These are phyloP conservation scores for Schizonepeta tenuifolia DNA, from an alignment of 257 asterid genomes.

Conservation along the genomic window DNA sequence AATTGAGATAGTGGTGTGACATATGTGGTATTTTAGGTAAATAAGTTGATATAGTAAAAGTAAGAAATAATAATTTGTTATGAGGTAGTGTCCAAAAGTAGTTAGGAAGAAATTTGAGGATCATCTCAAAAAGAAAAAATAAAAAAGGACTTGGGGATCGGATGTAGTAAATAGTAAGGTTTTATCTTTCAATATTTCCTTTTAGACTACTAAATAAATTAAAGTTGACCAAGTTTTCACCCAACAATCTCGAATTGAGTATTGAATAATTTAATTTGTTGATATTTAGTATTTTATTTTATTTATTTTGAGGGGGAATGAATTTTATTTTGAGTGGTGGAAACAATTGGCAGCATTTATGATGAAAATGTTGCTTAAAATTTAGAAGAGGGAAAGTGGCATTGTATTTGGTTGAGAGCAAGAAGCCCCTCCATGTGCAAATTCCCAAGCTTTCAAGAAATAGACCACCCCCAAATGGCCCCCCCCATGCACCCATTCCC, in stretches of 20 bases:
- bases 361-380: constrained; percentile 26
- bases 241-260: neutral
- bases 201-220: too few relatives aligned
- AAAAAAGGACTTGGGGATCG: too few relatives aligned
- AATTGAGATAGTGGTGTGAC: too few relatives aligned
- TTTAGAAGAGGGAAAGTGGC: constrained; percentile 26
- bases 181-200: neutral
- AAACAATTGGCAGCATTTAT: constrained; percentile 23
- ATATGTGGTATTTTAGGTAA: too few relatives aligned
- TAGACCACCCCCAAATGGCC: constrained; percentile 32
- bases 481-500: constrained; percentile 51
- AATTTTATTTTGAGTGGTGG: neutral
- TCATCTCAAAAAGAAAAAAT: too few relatives aligned
- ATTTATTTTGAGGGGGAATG: too few relatives aligned
- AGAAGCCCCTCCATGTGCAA: constrained; percentile 63
- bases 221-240: neutral
- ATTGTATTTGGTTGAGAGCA: constrained; percentile 28
- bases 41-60: too few relatives aligned
- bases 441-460: constrained; percentile 50
- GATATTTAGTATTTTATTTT: neutral
- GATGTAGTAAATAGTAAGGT: neutral
- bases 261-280: neutral
- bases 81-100: too few relatives aligned
- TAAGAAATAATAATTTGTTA: too few relatives aligned
- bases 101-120: too few relatives aligned